Evolutionary conservation across 345 rosid genomes (phyloP).

Genomic region (Ricinus communis): DNA sequence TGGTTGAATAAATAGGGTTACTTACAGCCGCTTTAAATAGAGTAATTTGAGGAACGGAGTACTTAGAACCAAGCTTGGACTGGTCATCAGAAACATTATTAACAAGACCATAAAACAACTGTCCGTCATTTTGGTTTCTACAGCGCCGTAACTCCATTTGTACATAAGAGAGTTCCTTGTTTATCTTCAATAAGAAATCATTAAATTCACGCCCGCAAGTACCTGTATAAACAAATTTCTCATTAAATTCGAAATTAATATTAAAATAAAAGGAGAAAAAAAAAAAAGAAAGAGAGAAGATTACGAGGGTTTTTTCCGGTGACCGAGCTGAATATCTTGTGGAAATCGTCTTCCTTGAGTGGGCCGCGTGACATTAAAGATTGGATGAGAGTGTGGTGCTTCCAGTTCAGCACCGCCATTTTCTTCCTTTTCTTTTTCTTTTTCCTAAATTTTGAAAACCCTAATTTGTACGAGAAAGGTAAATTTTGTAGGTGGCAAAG

Average conservation of each 20-base stretch:
- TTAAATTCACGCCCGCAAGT: constrained; percentile 46
- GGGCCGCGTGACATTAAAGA: constrained; percentile 85
- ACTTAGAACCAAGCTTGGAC: constrained; percentile 83
- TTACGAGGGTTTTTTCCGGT: constrained; percentile 60
- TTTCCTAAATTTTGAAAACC: background rate
- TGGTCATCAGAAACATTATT: constrained; percentile 83
- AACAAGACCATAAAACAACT: constrained; percentile 74
- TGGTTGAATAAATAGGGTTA: constrained; percentile 10
- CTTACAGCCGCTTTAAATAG: constrained; percentile 81
- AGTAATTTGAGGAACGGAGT: constrained; percentile 81
- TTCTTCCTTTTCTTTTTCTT: background rate
- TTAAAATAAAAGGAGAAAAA: no score
- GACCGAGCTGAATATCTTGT: constrained; percentile 58
- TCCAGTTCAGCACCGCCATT: constrained; percentile 62
- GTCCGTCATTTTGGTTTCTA: constrained; percentile 73
- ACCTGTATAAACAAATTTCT: constrained; percentile 35
- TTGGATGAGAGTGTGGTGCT: constrained; percentile 83
- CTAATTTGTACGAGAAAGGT: no score
- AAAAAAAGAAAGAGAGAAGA: background rate
- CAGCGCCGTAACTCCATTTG: constrained; percentile 82
- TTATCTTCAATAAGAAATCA: constrained; percentile 71
- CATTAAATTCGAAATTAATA: background rate
- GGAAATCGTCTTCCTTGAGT: constrained; percentile 64
- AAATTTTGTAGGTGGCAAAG: no score
- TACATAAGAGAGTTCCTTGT: constrained; percentile 73